Base-by-base conservation (phyloP, 2,329 filamentous ascomycete species). In the Botryotinia convoluta region DNA sequence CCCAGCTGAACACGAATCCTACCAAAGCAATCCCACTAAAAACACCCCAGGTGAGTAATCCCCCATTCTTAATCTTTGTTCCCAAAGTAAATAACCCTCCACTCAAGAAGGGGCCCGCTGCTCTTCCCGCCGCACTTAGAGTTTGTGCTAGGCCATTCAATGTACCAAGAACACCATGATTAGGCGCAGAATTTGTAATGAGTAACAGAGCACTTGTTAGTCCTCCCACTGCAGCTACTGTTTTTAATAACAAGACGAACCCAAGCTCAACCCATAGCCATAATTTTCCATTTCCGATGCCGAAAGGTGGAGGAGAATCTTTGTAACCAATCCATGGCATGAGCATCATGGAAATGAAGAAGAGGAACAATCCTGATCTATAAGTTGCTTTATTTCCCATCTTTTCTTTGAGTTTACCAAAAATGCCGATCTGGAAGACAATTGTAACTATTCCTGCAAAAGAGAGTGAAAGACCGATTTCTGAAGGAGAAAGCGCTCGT, bases 81-180 rank as follows among this genome's bases (percentile, higher is more conserved):
- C 94, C 91, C 0, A 95, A 84, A 0, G 93, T 93, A 82, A 97
- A 99, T 0, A 99, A 85, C 0, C 91, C 91, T 0, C 96, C 96
- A 0, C 94, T 96, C 0, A 97, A 85, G 77, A 98, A 95, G 0
- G 96, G 96, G 0, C 96, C 96, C 0, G 94, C 88, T 61, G 95
- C 94, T 74, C 96, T 90, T 14, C 96, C 96, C 0, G 93, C 93
- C 0, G 96, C 96, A 0, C 94, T 97, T 0, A 99, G 89, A 0
- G 94, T 97, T 82, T 99, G 96, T 0, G 96, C 96, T 45, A 98
- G 88, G 16, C 96, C 96, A 79, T 99, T 98, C 39, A 99, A 86
- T 0, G 93, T 94, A 4, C 96, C 96, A 0, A 99, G 87, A 0
- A 93, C 94, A 8, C 92, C 90, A 81, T 95, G 89, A 12, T 95